Conservation (phyloP, 495 filamentous ascomycete species). For the Geoglossum glabrum region DNA sequence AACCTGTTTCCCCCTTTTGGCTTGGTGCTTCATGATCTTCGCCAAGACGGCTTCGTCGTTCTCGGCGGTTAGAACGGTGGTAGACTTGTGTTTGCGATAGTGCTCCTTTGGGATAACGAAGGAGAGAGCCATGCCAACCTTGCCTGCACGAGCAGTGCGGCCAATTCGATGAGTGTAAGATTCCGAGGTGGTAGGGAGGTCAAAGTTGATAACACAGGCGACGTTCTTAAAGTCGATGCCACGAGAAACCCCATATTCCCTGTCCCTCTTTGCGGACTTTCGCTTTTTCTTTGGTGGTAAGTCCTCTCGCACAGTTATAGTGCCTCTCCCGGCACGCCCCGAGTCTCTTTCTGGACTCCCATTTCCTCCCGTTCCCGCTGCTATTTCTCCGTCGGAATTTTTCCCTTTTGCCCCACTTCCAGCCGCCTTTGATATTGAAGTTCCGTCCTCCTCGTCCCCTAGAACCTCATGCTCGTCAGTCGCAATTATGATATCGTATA, state of each 20-base stretch:
- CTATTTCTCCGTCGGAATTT: background rate
- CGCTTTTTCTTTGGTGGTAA: constrained; percentile 14
- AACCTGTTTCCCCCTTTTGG: constrained; percentile 52
- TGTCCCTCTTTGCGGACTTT: constrained; percentile 41
- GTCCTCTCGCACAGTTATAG: constrained; percentile 5
- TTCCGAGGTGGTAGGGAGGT: constrained; percentile 70
- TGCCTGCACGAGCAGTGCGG: constrained; percentile 75
- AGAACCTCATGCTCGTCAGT: constrained; percentile 81
- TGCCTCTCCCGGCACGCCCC: constrained; percentile 4
- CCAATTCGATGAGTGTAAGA: constrained; percentile 94
- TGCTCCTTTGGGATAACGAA: constrained; percentile 69
- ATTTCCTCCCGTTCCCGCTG: constrained; percentile 9
- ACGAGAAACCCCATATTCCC: constrained; percentile 81
- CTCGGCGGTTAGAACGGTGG: constrained; percentile 43
- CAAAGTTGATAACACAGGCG: constrained; percentile 88
- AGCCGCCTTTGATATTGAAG: constrained; percentile 7
- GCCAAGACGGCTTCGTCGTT: constrained; percentile 68
- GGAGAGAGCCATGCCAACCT: constrained; percentile 83
- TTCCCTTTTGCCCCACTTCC: constrained; percentile 3
- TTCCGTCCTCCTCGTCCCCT: constrained; percentile 33
- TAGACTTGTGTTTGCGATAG: constrained; percentile 79
- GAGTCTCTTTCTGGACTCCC: constrained; percentile 1
- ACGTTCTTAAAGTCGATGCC: constrained; percentile 96
- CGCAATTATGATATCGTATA: constrained; percentile 95
- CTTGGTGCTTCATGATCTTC: constrained; percentile 51